Conservation (phyloP, 2,329 filamentous ascomycete species). For the Penicillium sp. region DNA sequence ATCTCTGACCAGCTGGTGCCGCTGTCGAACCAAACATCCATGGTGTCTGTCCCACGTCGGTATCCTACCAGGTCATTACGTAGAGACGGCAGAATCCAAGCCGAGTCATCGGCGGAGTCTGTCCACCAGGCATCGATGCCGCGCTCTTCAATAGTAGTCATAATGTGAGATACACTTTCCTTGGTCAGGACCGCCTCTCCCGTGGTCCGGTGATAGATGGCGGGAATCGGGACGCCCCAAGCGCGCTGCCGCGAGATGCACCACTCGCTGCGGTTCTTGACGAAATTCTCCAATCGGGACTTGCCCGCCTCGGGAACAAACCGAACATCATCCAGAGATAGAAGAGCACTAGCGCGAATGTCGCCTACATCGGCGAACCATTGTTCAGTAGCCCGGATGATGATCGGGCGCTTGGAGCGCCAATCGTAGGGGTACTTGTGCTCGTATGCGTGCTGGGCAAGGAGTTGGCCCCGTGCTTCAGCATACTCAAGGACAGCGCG, state of each 20-base stretch:
- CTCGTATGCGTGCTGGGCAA: constrained; percentile 65
- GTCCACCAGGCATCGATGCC: constrained; percentile 95
- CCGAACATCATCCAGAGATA: constrained; percentile 63
- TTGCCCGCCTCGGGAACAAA: constrained; percentile 76
- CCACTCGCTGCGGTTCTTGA: constrained; percentile 88
- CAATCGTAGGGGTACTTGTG: constrained; percentile 99
- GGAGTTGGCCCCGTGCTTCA: constrained; percentile 54
- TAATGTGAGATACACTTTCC: constrained; percentile 78
- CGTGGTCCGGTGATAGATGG: constrained; percentile 66
- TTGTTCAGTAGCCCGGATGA: constrained; percentile 87
- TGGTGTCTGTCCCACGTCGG: constrained; percentile 80
- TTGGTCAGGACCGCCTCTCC: constrained; percentile 74
- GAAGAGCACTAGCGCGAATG: constrained; percentile 71
- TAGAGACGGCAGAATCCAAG: constrained; percentile 69
- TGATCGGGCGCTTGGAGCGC: constrained; percentile 88
- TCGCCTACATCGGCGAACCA: constrained; percentile 92
- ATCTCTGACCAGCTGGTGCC: constrained; percentile 80
- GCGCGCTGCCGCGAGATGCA: constrained; percentile 94
- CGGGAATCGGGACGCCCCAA: constrained; percentile 96
- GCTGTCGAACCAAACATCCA: constrained; percentile 99
- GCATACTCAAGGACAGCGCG: constrained; percentile 67
- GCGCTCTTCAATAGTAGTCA: constrained; percentile 67
- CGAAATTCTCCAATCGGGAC: constrained; percentile 74
- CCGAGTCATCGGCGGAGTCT: constrained; percentile 67
- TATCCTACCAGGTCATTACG: constrained; percentile 49